A percentile compares a stretch with the other conserved stretches of the same genome.
Conservation (phyloP, 2,329 filamentous ascomycete species). For the Diaporthe australafricana region DNA sequence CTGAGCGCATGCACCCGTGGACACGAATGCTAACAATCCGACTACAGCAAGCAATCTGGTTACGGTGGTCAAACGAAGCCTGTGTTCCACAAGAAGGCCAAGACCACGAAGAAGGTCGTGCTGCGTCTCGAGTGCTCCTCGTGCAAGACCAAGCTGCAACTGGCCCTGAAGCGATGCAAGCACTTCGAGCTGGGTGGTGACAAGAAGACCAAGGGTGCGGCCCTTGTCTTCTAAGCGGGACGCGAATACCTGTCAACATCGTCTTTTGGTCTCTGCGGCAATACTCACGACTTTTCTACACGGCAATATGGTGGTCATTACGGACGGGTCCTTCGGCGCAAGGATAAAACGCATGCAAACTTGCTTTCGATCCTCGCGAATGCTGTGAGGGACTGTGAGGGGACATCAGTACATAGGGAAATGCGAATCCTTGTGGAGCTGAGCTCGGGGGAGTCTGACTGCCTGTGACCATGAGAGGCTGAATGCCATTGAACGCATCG, state of each 20-base stretch:
- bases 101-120: conserved; percentile 99
- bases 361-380: conserved; percentile 38
- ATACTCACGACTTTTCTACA: conserved; percentile 38
- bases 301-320: conserved; percentile 38
- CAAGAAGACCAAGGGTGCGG: conserved; percentile 99
- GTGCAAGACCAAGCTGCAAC: conserved; percentile 99
- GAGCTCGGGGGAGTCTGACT: conserved; percentile 26
- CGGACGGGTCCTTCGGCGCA: conserved; percentile 38
- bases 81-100: conserved; percentile 99
- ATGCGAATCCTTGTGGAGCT: conserved; percentile 36
- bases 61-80: conserved; percentile 99
- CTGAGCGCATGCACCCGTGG: not conserved
- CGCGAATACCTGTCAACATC: conserved; percentile 34
- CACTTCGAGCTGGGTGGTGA: conserved; percentile 99
- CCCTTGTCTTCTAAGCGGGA: conserved; percentile 93
- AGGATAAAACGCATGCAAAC: conserved; percentile 38
- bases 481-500: conserved; percentile 23
- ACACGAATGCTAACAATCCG: conserved; percentile 13
- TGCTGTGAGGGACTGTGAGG: conserved; percentile 37
- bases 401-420: conserved; percentile 37
- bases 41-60: conserved; percentile 65
- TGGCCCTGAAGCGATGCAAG: conserved; percentile 99
- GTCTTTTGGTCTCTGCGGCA: conserved; percentile 38
- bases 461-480: conserved; percentile 30
- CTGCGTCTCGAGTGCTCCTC: conserved; percentile 96